Evolutionary conservation across 2,329 filamentous ascomycete genomes (phyloP), one percentile per base, ranked within the genome.

Genomic region (Daldinia sp.): DNA sequence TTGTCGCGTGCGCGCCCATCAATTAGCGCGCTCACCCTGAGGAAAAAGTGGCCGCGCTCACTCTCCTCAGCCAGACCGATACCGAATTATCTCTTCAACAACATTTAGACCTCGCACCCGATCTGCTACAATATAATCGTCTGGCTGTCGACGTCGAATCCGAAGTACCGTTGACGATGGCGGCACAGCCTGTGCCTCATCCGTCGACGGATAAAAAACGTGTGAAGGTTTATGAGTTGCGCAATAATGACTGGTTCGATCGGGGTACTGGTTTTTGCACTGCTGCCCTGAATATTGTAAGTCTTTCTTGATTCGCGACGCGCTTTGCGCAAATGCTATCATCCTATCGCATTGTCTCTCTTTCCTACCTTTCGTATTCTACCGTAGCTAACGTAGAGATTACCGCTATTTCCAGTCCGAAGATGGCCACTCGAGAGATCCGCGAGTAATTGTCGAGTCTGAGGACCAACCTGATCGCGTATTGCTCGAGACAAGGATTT

Each of bases 211-310:
- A 89, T 74, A 87, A 83, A 80, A 88, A 86, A 78, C 86, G 95
- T 84, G 95, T 98, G 79, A 99, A 99, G 84, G 95, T 99, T 77
- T 99, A 99, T 79, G 95, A 98, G 83, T 86, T 99, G 74, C 93
- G 92, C 78, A 93, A 97, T 81, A 97, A 96, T 85, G 95, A 98
- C 87, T 99, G 95, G 95, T 97, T 94, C 77, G 95, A 99, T 80
- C 87, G 94, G 74, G 95, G 95, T 68, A 99, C 95, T 48, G 95
- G 95, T 66, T 97, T 97, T 78, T 98, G 95, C 78, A 92, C 88
- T 63, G 93, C 94, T 48, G 85, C 88, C 68, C 86, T 91, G 68
- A 80, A 89, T 67, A 85, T 88, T 77, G 91, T 95, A 86, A 77
- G 90, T 77, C 29, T 51, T 53, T n/a, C 60, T 39, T 54, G 17